Base-by-base conservation (phyloP, 148 eudicot species). In the Nepenthes mirabilis region DNA sequence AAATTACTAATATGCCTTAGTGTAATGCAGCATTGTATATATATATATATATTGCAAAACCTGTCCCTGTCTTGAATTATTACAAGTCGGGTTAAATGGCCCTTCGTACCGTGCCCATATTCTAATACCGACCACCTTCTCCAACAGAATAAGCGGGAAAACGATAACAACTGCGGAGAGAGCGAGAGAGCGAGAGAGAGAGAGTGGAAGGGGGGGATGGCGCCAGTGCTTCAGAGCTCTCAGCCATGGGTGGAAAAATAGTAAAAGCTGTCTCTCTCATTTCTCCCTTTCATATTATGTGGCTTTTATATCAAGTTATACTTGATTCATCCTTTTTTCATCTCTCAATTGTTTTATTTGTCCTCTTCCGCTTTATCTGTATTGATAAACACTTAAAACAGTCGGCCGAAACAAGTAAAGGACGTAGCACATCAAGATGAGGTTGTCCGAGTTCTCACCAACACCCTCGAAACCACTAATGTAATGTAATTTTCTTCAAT, bases 241-340 rank as follows among this genome's bases (percentile, higher is more conserved):
- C 98, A 88, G 65, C 98, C 73, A 65, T 91, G 98, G 98, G 94
- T 91, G 36, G 96, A 91, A 67, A 91, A 91, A 91, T 91, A 88
- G 97, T 91, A 2, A n/a, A 49, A 49, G 1, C 1, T 23, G 34
- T 37, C 14, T n/a, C 33, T 14, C 49, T 33, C 14, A 34, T 45
- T 23, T 50, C 5, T 7, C 64, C 43, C 35, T 45, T 48, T 2
- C 37, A 43, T 32, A 55, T 57, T 37, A 33, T 47, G 23, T 52
- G 7, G 9, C 34, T 64, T 58, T 51, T 50, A 43, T 35, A 13
- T 49, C 13, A 14, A 62, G 14, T 62, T 47, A 34, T 35, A 6
- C 34, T 14, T 61, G 23, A 34, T 35, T 49, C 6, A 13, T 7
- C 43, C n/a, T 11, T n/a, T 7, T 11, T 37, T 1, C 3, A 11